Conservation (phyloP, 2,329 filamentous ascomycete genomes). For the Fusarium verrucosum region DNA sequence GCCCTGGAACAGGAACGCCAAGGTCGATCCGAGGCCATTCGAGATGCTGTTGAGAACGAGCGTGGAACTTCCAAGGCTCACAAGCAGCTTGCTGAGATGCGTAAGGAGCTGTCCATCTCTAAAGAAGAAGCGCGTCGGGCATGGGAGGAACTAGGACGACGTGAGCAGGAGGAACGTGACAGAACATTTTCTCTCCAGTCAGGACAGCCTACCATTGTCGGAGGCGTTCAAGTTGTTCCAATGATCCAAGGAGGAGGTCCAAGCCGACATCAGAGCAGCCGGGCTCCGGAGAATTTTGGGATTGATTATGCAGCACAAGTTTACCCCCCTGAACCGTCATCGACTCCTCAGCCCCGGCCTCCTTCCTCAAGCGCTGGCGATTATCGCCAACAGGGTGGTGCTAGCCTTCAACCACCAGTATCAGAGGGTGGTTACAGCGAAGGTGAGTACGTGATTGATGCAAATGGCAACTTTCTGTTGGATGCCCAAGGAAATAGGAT, state of each 20-base stretch:
- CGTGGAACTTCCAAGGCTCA: constrained; percentile 78
- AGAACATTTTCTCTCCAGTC: constrained; percentile 84
- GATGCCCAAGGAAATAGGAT: constrained; percentile 71
- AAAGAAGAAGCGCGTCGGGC: constrained; percentile 95
- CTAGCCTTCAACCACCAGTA: constrained; percentile 40
- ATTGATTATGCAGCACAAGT: constrained; percentile 45
- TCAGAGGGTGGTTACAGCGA: constrained; percentile 73
- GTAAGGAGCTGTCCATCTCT: constrained; percentile 90
- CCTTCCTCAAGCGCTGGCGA: constrained; percentile 45
- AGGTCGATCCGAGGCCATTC: constrained; percentile 72
- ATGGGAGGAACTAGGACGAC: constrained; percentile 94
- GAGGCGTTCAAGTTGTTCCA: constrained; percentile 93
- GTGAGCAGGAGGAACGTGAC: constrained; percentile 93
- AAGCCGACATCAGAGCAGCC: constrained; percentile 61
- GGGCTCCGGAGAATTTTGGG: constrained; percentile 48
- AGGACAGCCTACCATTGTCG: constrained; percentile 87
- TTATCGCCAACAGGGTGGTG: constrained; percentile 38
- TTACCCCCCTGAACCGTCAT: constrained; percentile 52
- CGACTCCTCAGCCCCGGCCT: constrained; percentile 55
- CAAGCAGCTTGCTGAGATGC: constrained; percentile 87
- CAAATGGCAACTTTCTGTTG: constrained; percentile 67
- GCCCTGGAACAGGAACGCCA: constrained; percentile 79
- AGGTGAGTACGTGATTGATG: constrained; percentile 76
- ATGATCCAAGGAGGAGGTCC: constrained; percentile 80
- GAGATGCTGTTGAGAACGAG: constrained; percentile 72